A percentile compares a stretch with the other conserved stretches of the same genome.
phyloP scores from a whole-genome alignment of 2,329 filamentous ascomycete species.

The Coniochaeta prunicola region DNA sequence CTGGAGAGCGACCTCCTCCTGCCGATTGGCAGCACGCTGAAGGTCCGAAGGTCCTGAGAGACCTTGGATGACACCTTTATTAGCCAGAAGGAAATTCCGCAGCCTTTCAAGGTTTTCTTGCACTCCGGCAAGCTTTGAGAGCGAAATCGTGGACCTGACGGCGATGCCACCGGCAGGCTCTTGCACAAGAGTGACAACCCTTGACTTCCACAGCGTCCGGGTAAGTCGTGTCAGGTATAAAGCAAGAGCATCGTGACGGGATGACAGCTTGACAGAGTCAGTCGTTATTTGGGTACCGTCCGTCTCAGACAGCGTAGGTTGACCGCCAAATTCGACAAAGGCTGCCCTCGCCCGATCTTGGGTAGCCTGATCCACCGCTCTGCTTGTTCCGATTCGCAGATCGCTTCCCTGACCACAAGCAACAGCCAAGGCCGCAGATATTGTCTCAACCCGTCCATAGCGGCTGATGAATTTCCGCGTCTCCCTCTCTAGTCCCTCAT shows the following conservation, averaged over 20 bases:
- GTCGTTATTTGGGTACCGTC: constrained; percentile 65
- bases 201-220: constrained; percentile 78
- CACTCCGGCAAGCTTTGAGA: constrained; percentile 63
- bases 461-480: constrained; percentile 75
- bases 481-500: constrained; percentile 75
- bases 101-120: constrained; percentile 77
- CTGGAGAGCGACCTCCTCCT: constrained; percentile 87
- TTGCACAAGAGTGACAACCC: constrained; percentile 54
- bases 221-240: constrained; percentile 85
- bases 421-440: constrained; percentile 86
- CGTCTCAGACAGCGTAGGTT: constrained; percentile 72
- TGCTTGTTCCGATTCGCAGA: constrained; percentile 58
- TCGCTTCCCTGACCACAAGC: constrained; percentile 91
- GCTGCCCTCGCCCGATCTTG: constrained; percentile 77
- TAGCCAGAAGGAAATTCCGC: constrained; percentile 75
- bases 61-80: constrained; percentile 87
- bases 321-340: constrained; percentile 89
- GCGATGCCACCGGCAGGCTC: constrained; percentile 51
- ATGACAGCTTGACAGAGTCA: constrained; percentile 80
- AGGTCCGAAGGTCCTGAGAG: constrained; percentile 84
- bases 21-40: constrained; percentile 68
- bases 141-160: constrained; percentile 59
- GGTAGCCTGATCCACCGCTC: constrained; percentile 77
- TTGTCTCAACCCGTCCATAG: constrained; percentile 84
- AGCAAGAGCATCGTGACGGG: constrained; percentile 80